Base-by-base conservation (phyloP, 2,329 filamentous ascomycete genomes). In the Lecanosticta acicola region DNA sequence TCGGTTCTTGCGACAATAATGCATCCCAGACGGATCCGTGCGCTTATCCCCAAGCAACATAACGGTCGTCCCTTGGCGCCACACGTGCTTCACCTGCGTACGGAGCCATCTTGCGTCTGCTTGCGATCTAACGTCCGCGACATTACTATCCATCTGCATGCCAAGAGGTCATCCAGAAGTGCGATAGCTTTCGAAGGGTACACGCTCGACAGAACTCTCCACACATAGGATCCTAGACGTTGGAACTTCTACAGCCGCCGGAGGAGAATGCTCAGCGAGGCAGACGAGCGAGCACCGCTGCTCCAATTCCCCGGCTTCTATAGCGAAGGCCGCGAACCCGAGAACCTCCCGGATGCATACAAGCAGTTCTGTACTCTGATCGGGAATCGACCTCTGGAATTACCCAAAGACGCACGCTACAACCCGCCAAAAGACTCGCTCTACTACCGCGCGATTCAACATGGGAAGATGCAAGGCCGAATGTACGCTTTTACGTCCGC, bases 331-430 rank as follows among this genome's bases (percentile, higher is more conserved):
- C 9, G 35, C 14, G 26, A 41, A 9, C 13, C 16, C 2, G 39
- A 41, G 17, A 29, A 37, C n/a, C 35, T 55, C 3, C 41, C 50
- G 14, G 46, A 52, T 46, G 45, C 51, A 10, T 66, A 69, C 49
- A 49, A 56, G 19, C 66, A 69, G 41, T 69, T 68, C 54, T 68
- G 66, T 53, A 48, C 58, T 8, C 56, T 69, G n/a, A 54, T 66
- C 7, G 67, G 67, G 19, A 59, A 65, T 3, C 58, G 58, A 2
- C 66, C 67, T 1, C 48, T 59, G 1, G 59, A 66, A 26, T 53
- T 57, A 2, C 58, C 63, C 0, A 50, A 50, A 1, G 54, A 56
- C 26, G 48, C 56, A 19, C 43, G 39, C 7, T 55, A 50, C 36
- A 43, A 50, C 8, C 56, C 60, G 11, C 57, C 60, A 8, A 58